Evolutionary conservation across 208 protist genomes (phyloP).

Genomic region (Acanthamoeba royreba): DNA sequence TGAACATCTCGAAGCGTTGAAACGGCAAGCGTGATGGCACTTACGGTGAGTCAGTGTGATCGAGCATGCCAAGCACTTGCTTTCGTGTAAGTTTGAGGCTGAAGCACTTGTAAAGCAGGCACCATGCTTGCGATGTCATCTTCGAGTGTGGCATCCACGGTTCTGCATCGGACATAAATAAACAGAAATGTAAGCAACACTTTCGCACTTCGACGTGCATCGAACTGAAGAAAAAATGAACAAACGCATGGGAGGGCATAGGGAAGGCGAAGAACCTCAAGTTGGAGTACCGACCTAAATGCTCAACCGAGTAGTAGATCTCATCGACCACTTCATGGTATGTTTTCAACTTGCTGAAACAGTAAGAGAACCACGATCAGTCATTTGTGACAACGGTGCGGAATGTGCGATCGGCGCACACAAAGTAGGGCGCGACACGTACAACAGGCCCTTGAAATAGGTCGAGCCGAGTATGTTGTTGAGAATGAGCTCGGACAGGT

Average conservation of each 20-base stretch:
- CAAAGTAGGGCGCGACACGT: background rate
- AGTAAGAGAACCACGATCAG: background rate
- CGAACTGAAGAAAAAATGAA: background rate
- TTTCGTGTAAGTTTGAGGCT: constrained; percentile 62
- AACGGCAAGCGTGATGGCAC: background rate
- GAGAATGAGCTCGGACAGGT: constrained; percentile 50
- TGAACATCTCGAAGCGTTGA: background rate
- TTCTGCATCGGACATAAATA: background rate
- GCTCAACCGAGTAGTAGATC: constrained; percentile 61
- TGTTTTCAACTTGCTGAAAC: background rate
- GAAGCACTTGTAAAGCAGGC: constrained; percentile 68
- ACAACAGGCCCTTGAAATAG: constrained; percentile 68
- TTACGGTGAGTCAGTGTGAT: constrained; percentile 60
- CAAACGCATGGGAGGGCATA: background rate
- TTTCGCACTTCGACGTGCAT: background rate
- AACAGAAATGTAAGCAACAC: background rate
- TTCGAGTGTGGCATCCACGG: constrained; percentile 67
- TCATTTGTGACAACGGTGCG: background rate
- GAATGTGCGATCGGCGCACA: background rate
- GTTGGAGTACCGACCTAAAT: constrained; percentile 59
- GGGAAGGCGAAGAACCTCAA: background rate
- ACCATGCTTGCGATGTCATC: constrained; percentile 59
- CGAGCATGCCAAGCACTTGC: constrained; percentile 54
- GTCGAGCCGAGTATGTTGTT: constrained; percentile 57
- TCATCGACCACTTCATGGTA: constrained; percentile 62